Percentiles rank a stretch among this genome's conserved stretches.
phyloP scores from a whole-genome alignment of 805 yeast genomes.

The Starmera amethionina region DNA sequence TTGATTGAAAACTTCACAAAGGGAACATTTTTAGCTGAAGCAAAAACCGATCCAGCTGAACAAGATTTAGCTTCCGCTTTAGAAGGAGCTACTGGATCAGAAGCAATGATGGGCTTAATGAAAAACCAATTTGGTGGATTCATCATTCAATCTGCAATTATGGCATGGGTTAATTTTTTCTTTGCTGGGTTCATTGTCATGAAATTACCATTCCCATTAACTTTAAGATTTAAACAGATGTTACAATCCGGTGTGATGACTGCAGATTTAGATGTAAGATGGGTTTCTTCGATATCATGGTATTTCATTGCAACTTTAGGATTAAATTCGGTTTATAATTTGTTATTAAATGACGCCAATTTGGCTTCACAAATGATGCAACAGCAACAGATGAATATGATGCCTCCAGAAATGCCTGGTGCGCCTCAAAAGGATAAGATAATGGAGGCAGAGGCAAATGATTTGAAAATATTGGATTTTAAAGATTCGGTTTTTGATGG shows the following conservation, averaged over 20 bases:
- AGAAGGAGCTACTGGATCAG: constrained; percentile 46
- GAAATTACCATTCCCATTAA: constrained; percentile 87
- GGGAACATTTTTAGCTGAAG: constrained; percentile 23
- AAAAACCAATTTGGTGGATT: constrained; percentile 76
- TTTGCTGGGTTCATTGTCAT: constrained; percentile 85
- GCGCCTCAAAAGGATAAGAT: constrained; percentile 54
- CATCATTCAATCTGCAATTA: constrained; percentile 85
- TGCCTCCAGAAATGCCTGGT: constrained; percentile 37
- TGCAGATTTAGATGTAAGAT: constrained; percentile 75
- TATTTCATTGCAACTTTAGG: constrained; percentile 85
- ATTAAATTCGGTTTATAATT: constrained; percentile 64
- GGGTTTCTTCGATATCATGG: constrained; percentile 95
- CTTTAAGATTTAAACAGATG: constrained; percentile 85
- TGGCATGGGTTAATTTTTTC: constrained; percentile 94
- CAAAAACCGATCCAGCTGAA: constrained; percentile 23
- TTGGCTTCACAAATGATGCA: constrained; percentile 35
- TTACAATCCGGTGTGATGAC: constrained; percentile 82
- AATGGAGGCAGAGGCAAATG: constrained; percentile 65
- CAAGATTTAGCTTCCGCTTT: constrained; percentile 66
- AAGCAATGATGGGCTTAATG: constrained; percentile 53
- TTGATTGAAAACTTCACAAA: constrained; percentile 35
- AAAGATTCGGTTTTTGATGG: constrained; percentile 40
- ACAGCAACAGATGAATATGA: constrained; percentile 21
- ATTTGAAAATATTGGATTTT: constrained; percentile 52
- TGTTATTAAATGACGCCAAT: constrained; percentile 46